These are phyloP conservation scores for Penicillium turbatum DNA, from an alignment of 495 filamentous ascomycete species.

Conservation along the genomic window DNA sequence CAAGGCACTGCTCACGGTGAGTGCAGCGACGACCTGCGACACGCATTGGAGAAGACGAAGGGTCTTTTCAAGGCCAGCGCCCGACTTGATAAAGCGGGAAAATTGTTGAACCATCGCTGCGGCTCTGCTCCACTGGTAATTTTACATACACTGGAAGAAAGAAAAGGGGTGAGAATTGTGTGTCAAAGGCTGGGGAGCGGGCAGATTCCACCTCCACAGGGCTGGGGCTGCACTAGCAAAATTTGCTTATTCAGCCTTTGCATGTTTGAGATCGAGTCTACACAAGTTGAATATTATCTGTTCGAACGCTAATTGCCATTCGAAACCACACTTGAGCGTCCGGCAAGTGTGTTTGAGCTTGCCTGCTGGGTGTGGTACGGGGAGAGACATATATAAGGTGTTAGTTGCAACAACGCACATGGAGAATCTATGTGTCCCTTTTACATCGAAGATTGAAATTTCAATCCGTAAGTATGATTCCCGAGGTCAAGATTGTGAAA, in stretches of 20 bases:
- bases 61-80: conserved; percentile 55
- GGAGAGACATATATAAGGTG: too few relatives aligned
- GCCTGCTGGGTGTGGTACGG: too few relatives aligned
- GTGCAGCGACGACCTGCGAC: conserved; percentile 44
- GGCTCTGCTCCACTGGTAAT: not conserved
- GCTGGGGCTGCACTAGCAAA: not conserved
- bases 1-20: conserved; percentile 24
- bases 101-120: conserved; percentile 26
- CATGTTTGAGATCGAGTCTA: not conserved
- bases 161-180: not conserved
- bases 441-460: too few relatives aligned
- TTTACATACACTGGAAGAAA: not conserved
- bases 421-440: too few relatives aligned
- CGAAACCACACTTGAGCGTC: too few relatives aligned
- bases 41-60: conserved; percentile 57
- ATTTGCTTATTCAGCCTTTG: conserved; percentile 19
- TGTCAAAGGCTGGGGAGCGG: conserved; percentile 8
- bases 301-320: too few relatives aligned
- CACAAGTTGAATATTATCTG: not conserved
- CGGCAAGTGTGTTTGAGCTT: too few relatives aligned
- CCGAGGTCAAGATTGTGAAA: conserved; percentile 6
- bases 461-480: too few relatives aligned
- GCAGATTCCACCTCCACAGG: not conserved
- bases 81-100: conserved; percentile 34
- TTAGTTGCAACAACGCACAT: too few relatives aligned